Evolutionary conservation across 2,329 filamentous ascomycete species (phyloP).

Genomic region (Fusarium sp.): DNA sequence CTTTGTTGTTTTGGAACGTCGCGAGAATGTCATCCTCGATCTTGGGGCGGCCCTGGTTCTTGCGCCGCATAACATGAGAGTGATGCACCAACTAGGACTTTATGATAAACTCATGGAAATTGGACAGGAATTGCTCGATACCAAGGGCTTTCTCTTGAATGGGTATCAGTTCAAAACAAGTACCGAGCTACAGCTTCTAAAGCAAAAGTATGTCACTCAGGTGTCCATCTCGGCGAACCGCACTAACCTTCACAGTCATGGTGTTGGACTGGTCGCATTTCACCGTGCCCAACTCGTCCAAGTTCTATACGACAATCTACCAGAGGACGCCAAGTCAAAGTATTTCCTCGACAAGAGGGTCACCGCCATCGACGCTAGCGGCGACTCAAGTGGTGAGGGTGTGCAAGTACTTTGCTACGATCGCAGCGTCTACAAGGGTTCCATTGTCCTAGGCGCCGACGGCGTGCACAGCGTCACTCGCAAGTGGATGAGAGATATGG

Average conservation of each 20-base stretch:
- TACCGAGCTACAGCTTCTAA: background rate
- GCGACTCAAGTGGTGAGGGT: background rate
- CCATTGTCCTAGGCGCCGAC: constrained; percentile 22
- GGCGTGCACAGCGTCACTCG: constrained; percentile 17
- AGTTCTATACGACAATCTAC: constrained; percentile 4
- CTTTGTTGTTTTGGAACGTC: constrained; percentile 46
- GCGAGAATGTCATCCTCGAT: constrained; percentile 31
- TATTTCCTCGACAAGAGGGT: constrained; percentile 21
- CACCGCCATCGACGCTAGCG: constrained; percentile 12
- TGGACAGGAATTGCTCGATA: background rate
- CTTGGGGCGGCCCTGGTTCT: constrained; percentile 32
- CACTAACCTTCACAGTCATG: constrained; percentile 10
- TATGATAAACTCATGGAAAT: background rate
- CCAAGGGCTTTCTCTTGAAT: background rate
- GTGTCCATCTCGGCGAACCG: background rate
- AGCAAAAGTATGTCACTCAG: background rate
- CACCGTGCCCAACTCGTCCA: constrained; percentile 19
- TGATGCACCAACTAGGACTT: constrained; percentile 20
- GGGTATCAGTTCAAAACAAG: background rate
- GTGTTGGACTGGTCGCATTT: background rate
- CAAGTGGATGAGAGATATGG: constrained; percentile 7
- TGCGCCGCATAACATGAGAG: constrained; percentile 8
- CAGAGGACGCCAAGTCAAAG: constrained; percentile 2
- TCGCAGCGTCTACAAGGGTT: constrained; percentile 8
- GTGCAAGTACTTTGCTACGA: constrained; percentile 14